phyloP scores from a whole-genome alignment of 768 basidiomycete species.

The Pleurotus tuoliensis region DNA sequence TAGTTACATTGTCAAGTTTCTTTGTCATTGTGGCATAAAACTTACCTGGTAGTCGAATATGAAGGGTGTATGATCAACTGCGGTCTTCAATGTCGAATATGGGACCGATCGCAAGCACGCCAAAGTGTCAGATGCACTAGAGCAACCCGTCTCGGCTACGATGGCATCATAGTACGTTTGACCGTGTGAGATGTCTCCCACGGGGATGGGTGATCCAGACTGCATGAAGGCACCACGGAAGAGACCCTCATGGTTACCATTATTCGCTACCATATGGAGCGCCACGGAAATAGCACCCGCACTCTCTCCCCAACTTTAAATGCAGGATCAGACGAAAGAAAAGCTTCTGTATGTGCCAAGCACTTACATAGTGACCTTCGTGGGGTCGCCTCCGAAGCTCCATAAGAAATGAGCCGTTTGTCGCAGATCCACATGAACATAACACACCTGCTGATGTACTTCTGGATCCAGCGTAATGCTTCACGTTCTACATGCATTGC shows the following conservation, averaged over 20 bases:
- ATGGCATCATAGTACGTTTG: slow-evolving; percentile 39
- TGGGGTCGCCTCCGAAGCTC: slow-evolving; percentile 44
- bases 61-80: slow-evolving; percentile 24
- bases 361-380: slow-evolving; percentile 30
- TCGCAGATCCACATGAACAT: neutral
- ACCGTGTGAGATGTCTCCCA: slow-evolving; percentile 23
- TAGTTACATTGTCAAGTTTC: slow-evolving; percentile 5
- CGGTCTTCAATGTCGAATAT: slow-evolving; percentile 22
- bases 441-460: slow-evolving; percentile 39
- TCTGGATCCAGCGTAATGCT: slow-evolving; percentile 58
- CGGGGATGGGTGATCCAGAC: slow-evolving; percentile 33
- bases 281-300: slow-evolving; percentile 50
- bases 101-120: slow-evolving; percentile 38
- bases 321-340: neutral
- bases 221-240: slow-evolving; percentile 46
- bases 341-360: neutral
- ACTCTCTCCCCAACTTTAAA: slow-evolving; percentile 42
- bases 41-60: slow-evolving; percentile 22
- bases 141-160: slow-evolving; percentile 34
- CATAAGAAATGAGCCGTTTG: slow-evolving; percentile 26
- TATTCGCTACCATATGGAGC: slow-evolving; percentile 38
- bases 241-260: slow-evolving; percentile 31
- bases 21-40: too few species aligned
- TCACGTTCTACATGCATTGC: slow-evolving; percentile 34
- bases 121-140: slow-evolving; percentile 29